These are phyloP conservation scores for Trifolium fragiferum DNA, from an alignment of 306 rosid species.

Conservation along the genomic window DNA sequence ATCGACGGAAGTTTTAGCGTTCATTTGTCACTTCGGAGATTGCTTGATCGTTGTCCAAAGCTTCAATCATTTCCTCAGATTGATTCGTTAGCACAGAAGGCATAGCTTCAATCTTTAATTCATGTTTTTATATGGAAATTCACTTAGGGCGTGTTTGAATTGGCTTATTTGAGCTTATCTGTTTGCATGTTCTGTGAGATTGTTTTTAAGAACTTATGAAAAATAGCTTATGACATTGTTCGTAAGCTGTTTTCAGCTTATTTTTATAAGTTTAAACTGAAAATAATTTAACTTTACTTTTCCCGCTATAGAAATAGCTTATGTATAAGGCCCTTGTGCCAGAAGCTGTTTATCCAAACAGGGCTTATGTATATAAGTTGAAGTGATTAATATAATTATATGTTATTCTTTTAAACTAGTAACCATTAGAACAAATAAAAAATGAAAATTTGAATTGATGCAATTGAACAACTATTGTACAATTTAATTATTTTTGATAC, in stretches of 20 bases:
- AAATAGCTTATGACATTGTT: not conserved
- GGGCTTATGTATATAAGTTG: not conserved
- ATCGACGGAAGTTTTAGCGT: constrained; percentile 74
- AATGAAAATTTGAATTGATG: not conserved
- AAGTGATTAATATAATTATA: not conserved
- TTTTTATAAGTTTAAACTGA: not conserved
- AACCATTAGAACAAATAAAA: not conserved
- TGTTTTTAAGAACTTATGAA: not conserved
- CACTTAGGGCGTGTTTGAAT: not conserved
- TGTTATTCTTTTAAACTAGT: not conserved
- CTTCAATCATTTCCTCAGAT: constrained; percentile 56
- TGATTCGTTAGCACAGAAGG: constrained; percentile 51
- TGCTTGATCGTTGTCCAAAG: constrained; percentile 74
- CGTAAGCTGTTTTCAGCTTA: not conserved
- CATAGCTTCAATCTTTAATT: constrained; percentile 30
- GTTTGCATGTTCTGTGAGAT: no score
- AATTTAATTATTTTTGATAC: not conserved
- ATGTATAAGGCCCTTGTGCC: not conserved
- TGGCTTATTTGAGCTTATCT: not conserved
- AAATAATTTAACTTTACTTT: not conserved
- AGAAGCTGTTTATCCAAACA: no score
- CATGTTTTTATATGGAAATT: not conserved
- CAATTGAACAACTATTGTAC: not conserved
- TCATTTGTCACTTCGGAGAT: constrained; percentile 61
- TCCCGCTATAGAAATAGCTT: not conserved